These are phyloP conservation scores for Tylopilus microsporus DNA, from an alignment of 1,284 basidiomycete species.

Conservation along the genomic window DNA sequence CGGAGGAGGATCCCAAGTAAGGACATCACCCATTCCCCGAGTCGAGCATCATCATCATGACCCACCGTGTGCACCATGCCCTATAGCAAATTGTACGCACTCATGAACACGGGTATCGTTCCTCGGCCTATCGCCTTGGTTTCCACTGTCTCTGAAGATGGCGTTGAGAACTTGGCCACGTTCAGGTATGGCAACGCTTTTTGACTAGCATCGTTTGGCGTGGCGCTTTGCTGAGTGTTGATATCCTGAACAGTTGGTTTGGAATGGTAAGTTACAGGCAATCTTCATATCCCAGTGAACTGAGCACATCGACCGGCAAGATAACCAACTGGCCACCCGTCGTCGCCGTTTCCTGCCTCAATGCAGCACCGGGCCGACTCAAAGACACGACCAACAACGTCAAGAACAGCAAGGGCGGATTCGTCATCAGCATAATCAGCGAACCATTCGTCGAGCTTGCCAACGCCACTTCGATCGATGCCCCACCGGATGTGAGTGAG, in stretches of 20 bases:
- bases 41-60: background rate
- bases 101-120: constrained; percentile 55
- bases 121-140: constrained; percentile 68
- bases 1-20: constrained; percentile 44
- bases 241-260: constrained; percentile 36
- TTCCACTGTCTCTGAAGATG: constrained; percentile 49
- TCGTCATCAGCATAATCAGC: constrained; percentile 67
- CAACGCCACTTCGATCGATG: constrained; percentile 56
- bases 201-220: background rate
- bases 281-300: background rate
- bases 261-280: constrained; percentile 31
- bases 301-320: constrained; percentile 5
- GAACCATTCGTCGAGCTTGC: constrained; percentile 64
- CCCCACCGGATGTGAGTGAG: constrained; percentile 55
- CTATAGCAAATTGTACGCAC: constrained; percentile 38
- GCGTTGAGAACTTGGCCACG: constrained; percentile 53
- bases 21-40: background rate
- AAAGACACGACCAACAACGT: constrained; percentile 43
- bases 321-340: constrained; percentile 36
- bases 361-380: constrained; percentile 15
- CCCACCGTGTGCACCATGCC: background rate
- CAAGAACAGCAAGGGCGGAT: constrained; percentile 46
- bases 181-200: constrained; percentile 36
- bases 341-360: constrained; percentile 39
- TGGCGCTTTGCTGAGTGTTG: background rate